These are phyloP conservation scores for Oryza glaberrima DNA, from an alignment of 176 grass and related monocot genomes.

Conservation along the genomic window DNA sequence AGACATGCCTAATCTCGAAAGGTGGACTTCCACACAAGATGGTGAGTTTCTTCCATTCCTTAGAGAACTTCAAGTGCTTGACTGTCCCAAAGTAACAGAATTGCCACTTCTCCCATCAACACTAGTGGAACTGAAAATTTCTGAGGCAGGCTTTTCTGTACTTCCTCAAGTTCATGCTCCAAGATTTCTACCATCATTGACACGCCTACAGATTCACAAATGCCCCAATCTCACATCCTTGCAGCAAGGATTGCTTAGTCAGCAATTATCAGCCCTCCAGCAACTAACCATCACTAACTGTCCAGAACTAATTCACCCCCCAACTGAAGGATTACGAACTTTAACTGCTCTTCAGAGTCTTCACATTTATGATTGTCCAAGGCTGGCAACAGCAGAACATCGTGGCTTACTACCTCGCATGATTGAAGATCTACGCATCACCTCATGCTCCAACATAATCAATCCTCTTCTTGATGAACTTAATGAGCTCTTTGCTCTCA, in stretches of 20 bases:
- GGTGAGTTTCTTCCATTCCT: slow-evolving; percentile 54
- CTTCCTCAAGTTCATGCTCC: slow-evolving; percentile 57
- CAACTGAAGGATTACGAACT: slow-evolving; percentile 52
- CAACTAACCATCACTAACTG: slow-evolving; percentile 58
- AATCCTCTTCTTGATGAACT: neutral
- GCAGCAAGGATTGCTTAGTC: slow-evolving; percentile 51
- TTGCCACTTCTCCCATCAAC: slow-evolving; percentile 58
- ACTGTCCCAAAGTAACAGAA: slow-evolving; percentile 50
- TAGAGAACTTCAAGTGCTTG: slow-evolving; percentile 54
- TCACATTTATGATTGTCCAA: slow-evolving; percentile 65
- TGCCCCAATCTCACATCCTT: slow-evolving; percentile 66
- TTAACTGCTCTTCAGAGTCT: slow-evolving; percentile 58
- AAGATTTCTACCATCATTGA: slow-evolving; percentile 41
- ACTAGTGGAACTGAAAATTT: slow-evolving; percentile 62
- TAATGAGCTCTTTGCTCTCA: slow-evolving; percentile 39
- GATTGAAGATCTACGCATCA: slow-evolving; percentile 49
- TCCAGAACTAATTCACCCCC: slow-evolving; percentile 51
- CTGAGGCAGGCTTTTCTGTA: slow-evolving; percentile 47
- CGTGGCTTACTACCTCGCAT: slow-evolving; percentile 35
- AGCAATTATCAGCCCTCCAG: slow-evolving; percentile 47
- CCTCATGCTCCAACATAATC: too few species aligned
- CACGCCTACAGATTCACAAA: slow-evolving; percentile 55
- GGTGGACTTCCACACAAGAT: slow-evolving; percentile 47
- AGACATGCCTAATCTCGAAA: slow-evolving; percentile 58
- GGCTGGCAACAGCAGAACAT: slow-evolving; percentile 41